Evolutionary conservation across 2,329 filamentous ascomycete species (phyloP), one percentile per base, ranked within the genome.

Genomic region (Erysiphe pulchra): DNA sequence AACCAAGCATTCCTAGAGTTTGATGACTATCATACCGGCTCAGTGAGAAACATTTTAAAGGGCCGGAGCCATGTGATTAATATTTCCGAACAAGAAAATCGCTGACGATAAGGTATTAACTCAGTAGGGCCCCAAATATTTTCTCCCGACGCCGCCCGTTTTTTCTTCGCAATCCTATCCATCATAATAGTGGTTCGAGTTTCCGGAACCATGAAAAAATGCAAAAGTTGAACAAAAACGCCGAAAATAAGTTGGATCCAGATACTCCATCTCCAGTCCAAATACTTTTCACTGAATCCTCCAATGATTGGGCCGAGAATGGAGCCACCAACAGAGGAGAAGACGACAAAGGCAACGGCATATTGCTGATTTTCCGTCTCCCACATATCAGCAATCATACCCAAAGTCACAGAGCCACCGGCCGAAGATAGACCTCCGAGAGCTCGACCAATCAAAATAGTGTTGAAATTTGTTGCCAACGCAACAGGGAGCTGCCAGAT

Each of bases 161-260:
- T 71, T 59, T 71, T 74, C 67, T 83, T 83, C 28, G 83, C 83
- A 48, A 86, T 82, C 1, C 66, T 66, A 62, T 90, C 77, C 68
- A 92, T 75, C 64, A 90, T 68, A 49, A 85, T 71, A 4, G 77
- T 83, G 0, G 74, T 71, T 45, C 82, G 69, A 0, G 83, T 90
- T 60, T 90, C 83, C 1, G 81, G 81, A 1, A 90, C 82, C 8
- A 73, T 65, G 47, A 80, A 55, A 44, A 78, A 63, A 56, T 85
- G 80, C 4, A 80, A 55, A 4, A 71, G 16, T 56, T 86, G 80
- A 2, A 83, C 72, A 32, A 72, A 67, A 9, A 62, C 77, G 16
- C 82, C 81, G 45, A 87, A 75, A 52, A 86, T 84, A 50, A 87
- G 70, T 60, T 86, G 80, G 48, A 87, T 80, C 82, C 83, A 90